These are phyloP conservation scores for Mychonastes homosphaera DNA, from an alignment of 139 green algal species.

Conservation along the genomic window DNA sequence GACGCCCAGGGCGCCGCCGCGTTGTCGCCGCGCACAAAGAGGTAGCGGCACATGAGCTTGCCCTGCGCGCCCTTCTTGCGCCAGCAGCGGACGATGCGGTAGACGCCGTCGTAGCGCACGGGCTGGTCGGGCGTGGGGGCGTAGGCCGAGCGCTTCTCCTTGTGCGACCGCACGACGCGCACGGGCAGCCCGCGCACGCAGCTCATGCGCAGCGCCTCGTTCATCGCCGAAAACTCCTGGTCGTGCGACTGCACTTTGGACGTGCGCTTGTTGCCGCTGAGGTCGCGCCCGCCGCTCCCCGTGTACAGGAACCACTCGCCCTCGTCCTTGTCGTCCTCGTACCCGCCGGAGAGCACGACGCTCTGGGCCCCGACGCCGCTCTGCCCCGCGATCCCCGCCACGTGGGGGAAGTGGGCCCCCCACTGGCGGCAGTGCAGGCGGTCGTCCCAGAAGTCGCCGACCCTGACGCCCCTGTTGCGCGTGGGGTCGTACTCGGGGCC, in stretches of 20 bases:
- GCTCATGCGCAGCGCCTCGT: constrained; percentile 75
- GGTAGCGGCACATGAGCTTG: constrained; percentile 79
- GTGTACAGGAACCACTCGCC: constrained; percentile 97
- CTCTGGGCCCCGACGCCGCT: constrained; percentile 46
- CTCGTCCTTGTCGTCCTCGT: constrained; percentile 87
- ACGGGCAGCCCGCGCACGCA: constrained; percentile 80
- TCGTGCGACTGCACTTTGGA: constrained; percentile 81
- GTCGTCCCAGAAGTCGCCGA: constrained; percentile 84
- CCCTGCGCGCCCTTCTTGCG: constrained; percentile 63
- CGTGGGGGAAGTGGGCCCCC: constrained; percentile 89
- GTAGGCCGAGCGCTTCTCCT: constrained; percentile 90
- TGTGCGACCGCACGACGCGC: constrained; percentile 64
- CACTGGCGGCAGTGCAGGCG: constrained; percentile 90
- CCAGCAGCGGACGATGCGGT: constrained; percentile 85
- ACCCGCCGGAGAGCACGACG: constrained; percentile 60
- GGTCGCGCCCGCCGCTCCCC: constrained; percentile 68
- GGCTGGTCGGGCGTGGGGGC: constrained; percentile 50
- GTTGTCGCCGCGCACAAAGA: constrained; percentile 93
- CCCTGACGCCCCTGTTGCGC: constrained; percentile 54
- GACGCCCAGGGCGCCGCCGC: constrained; percentile 75
- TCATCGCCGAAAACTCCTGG: constrained; percentile 80
- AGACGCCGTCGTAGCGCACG: constrained; percentile 90
- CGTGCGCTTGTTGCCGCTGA: constrained; percentile 93
- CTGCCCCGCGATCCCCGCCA: constrained; percentile 92
- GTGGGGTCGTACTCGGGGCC: constrained; percentile 71